Evolutionary conservation across 805 yeast genomes (phyloP).

Genomic region (Gaillardinia entomophila): DNA sequence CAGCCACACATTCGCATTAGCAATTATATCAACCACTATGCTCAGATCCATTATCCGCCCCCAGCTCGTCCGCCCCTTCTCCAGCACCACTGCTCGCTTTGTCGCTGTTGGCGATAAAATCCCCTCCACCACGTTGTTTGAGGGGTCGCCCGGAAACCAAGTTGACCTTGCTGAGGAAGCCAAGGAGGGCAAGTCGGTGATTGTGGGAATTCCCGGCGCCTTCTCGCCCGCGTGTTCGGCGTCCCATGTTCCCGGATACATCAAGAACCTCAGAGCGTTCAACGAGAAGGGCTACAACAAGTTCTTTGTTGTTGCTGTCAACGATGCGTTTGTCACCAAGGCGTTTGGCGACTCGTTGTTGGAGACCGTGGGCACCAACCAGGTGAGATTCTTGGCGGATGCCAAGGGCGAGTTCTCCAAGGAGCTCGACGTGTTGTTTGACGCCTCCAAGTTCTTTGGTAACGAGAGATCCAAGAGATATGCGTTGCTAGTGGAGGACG

Average conservation of each 20-base stretch:
- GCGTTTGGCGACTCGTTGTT: conserved; percentile 61
- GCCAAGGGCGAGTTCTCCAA: conserved; percentile 68
- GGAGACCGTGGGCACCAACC: conserved; percentile 14
- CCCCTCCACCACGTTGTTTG: conserved; percentile 53
- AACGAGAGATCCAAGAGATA: conserved; percentile 68
- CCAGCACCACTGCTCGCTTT: conserved; percentile 11
- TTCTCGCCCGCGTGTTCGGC: conserved; percentile 77
- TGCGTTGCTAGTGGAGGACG: conserved; percentile 71
- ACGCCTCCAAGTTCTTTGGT: conserved; percentile 74
- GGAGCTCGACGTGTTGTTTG: conserved; percentile 62
- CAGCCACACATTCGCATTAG: too few relatives aligned
- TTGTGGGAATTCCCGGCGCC: conserved; percentile 45
- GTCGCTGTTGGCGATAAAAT: conserved; percentile 55
- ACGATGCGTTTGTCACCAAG: conserved; percentile 79
- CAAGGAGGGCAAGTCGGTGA: conserved; percentile 42
- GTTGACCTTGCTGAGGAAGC: conserved; percentile 47
- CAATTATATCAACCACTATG: too few relatives aligned
- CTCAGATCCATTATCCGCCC: too few relatives aligned
- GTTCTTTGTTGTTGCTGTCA: conserved; percentile 69
- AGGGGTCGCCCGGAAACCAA: conserved; percentile 60
- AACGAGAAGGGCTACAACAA: conserved; percentile 59
- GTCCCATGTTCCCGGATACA: conserved; percentile 68
- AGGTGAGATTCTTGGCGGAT: conserved; percentile 66
- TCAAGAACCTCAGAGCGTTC: conserved; percentile 46
- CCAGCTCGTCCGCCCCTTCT: conserved; percentile 20